Evolutionary conservation across 2,329 filamentous ascomycete genomes (phyloP).

Genomic region (Xylariaceae sp.): DNA sequence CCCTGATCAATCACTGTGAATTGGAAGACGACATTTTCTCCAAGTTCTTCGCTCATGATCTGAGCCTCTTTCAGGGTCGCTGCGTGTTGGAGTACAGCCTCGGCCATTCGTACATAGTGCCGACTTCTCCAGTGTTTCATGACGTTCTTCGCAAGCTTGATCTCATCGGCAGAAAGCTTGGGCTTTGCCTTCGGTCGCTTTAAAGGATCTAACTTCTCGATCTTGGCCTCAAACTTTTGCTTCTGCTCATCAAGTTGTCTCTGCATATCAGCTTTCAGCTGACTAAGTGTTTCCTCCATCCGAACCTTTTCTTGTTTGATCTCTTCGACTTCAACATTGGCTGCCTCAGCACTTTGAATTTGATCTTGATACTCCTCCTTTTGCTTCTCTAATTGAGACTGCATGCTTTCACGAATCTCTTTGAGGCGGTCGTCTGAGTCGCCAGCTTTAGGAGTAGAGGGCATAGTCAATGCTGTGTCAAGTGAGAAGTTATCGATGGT

Average conservation of each 20-base stretch:
- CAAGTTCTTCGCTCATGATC: conserved; percentile 94
- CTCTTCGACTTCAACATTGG: conserved; percentile 75
- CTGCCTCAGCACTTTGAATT: conserved; percentile 69
- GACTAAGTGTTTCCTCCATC: conserved; percentile 77
- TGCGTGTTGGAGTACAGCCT: conserved; percentile 83
- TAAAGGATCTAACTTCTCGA: conserved; percentile 68
- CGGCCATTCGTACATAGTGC: conserved; percentile 90
- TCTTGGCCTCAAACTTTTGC: conserved; percentile 76
- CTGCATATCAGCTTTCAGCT: conserved; percentile 85
- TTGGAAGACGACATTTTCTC: conserved; percentile 89
- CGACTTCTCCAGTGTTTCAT: conserved; percentile 75
- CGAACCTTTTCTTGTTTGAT: conserved; percentile 75
- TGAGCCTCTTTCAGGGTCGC: conserved; percentile 90
- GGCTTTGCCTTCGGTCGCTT: conserved; percentile 58
- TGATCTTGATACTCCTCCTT: conserved; percentile 79
- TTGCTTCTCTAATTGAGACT: conserved; percentile 74
- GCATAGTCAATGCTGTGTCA: conserved; percentile 90
- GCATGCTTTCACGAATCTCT: conserved; percentile 76
- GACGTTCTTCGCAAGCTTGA: conserved; percentile 62
- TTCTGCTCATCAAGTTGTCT: conserved; percentile 79
- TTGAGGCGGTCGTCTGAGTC: conserved; percentile 73
- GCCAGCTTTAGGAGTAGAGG: conserved; percentile 78
- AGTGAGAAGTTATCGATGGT: conserved; percentile 95
- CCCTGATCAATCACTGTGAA: conserved; percentile 88
- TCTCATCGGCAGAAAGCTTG: conserved; percentile 67